These are phyloP conservation scores for Alternaria sp. DNA, from an alignment of 2,329 filamentous ascomycete genomes.

Conservation along the genomic window DNA sequence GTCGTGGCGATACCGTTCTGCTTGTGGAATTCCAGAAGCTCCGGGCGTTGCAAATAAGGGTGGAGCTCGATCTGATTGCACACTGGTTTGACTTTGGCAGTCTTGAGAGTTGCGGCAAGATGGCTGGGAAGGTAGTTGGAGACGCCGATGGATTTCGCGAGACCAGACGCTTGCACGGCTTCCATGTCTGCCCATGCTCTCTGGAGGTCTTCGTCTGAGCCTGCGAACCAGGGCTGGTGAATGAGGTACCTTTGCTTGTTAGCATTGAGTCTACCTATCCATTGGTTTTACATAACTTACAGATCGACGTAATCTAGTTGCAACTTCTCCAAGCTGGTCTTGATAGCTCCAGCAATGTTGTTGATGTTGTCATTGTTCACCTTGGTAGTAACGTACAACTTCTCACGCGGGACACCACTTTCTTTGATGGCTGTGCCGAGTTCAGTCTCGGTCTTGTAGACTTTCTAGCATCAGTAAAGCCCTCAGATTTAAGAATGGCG, in stretches of 20 bases:
- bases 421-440: constrained; percentile 59
- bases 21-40: constrained; percentile 64
- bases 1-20: constrained; percentile 57
- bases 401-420: constrained; percentile 54
- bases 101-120: constrained; percentile 62
- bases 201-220: constrained; percentile 63
- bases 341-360: constrained; percentile 65
- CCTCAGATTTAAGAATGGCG: neutral
- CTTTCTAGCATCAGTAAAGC: constrained; percentile 26
- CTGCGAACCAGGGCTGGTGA: constrained; percentile 67
- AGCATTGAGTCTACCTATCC: neutral
- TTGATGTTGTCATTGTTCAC: constrained; percentile 58
- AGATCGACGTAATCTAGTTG: constrained; percentile 69
- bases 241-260: constrained; percentile 63
- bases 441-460: constrained; percentile 62
- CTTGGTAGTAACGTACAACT: constrained; percentile 65
- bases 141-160: constrained; percentile 68
- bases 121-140: constrained; percentile 66
- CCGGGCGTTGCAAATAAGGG: constrained; percentile 70
- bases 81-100: constrained; percentile 64
- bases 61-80: constrained; percentile 76
- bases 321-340: constrained; percentile 66
- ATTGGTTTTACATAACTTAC: constrained; percentile 45
- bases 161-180: constrained; percentile 62
- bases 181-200: constrained; percentile 69